Base-by-base conservation (phyloP, 2,329 filamentous ascomycete species). In the Calonectria hongkongensis region DNA sequence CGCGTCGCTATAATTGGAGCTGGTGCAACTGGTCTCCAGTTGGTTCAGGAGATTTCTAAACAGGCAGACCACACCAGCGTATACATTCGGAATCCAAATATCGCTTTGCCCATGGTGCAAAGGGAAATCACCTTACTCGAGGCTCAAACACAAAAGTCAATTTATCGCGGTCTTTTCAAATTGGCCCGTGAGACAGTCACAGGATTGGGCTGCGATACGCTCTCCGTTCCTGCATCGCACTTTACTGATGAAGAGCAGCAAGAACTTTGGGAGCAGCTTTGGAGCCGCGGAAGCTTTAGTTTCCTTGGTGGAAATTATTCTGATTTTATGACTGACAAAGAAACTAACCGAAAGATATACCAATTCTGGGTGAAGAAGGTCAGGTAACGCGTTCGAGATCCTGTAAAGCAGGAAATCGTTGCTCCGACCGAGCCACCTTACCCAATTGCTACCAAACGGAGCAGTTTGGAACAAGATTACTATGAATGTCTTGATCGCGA, bases 11-110 rank as follows among this genome's bases (percentile, higher is more conserved):
- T 84, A 15, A 78, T 84, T n/a, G 83, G 83, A 4, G 73, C 76
- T 7, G 82, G 82, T 0, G 81, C 82, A 4, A 80, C 82, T 0
- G 81, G 74, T 0, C 69, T 83, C 0, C 82, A 84, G 68, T 78
- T 81, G 36, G 73, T 81, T 1, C 81, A 80, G 66, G 77, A 79
- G 60, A 71, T 80, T 25, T 64, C 84, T 4, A 87, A 86, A 74
- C 58, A 79, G 75, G 81, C 85, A 13, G 67, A 65, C 2, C 71
- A 82, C 25, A 68, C 85, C 41, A 83, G 81, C 2, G 87, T 92
- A 3, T 91, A 91, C 76, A 87, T 92, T 72, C 85, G 91, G 21
- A 92, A 89, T 2, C 89, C 91, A 0, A 92, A 91, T 70, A 85
- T 89, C 13, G 88, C 87, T 15, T 78, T 92, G 0, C 91, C 91